A percentile compares a stretch with the other conserved stretches of the same genome.
Evolutionary conservation across 768 basidiomycete genomes (phyloP).

Genomic region (Pholiota conissans): DNA sequence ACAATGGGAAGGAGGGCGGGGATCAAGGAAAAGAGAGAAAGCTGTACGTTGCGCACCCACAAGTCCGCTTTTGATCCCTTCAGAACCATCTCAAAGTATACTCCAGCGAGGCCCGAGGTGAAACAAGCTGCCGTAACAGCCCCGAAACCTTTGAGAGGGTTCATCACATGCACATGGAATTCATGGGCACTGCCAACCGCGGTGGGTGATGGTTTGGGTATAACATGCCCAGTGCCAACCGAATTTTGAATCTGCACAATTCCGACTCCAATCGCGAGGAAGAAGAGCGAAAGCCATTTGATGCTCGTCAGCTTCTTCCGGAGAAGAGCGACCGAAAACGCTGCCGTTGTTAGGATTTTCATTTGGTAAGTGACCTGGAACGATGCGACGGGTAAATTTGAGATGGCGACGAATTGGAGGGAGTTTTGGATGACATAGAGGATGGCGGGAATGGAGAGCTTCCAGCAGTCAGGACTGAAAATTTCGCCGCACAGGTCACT

Average conservation of each 20-base stretch:
- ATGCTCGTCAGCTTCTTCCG: slow-evolving; percentile 68
- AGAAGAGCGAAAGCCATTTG: slow-evolving; percentile 85
- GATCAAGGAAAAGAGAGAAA: slow-evolving; percentile 90
- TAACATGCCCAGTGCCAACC: slow-evolving; percentile 15
- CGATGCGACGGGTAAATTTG: slow-evolving; percentile 92
- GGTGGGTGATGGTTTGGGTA: slow-evolving; percentile 22
- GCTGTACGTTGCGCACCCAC: slow-evolving; percentile 96
- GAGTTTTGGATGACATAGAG: slow-evolving; percentile 96
- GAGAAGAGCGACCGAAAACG: slow-evolving; percentile 81
- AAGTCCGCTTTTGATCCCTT: slow-evolving; percentile 88
- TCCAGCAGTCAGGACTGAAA: slow-evolving; percentile 96
- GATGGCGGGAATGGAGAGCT: slow-evolving; percentile 94
- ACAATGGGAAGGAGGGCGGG: slow-evolving; percentile 84
- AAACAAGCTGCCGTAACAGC: slow-evolving; percentile 92
- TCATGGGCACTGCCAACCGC: slow-evolving; percentile 8
- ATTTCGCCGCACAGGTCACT: slow-evolving; percentile 65
- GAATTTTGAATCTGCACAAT: slow-evolving; percentile 82
- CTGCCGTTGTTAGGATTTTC: slow-evolving; percentile 95
- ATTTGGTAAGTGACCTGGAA: slow-evolving; percentile 98
- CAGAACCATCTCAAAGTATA: slow-evolving; percentile 98
- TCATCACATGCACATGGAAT: slow-evolving; percentile 56
- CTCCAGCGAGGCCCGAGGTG: slow-evolving; percentile 94
- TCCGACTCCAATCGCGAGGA: slow-evolving; percentile 86
- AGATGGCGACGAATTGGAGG: slow-evolving; percentile 91
- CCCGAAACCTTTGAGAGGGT: slow-evolving; percentile 80